Evolutionary conservation across 2,329 filamentous ascomycete genomes (phyloP).

Genomic region (Colletotrichum lupini): DNA sequence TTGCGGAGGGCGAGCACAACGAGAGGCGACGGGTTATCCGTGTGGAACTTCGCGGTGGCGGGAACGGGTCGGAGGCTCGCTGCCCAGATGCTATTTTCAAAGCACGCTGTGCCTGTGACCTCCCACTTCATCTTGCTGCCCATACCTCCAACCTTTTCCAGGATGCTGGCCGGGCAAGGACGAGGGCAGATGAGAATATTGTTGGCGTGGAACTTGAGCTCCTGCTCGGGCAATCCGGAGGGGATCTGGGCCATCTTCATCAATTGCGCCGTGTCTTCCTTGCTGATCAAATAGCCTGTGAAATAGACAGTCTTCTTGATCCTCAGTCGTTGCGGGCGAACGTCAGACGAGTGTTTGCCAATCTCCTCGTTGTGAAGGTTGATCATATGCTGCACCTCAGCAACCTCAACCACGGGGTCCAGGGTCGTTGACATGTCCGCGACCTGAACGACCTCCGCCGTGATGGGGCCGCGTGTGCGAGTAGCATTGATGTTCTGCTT

Average conservation of each 20-base stretch:
- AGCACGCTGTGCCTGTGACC: slow-evolving; percentile 79
- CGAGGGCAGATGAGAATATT: slow-evolving; percentile 90
- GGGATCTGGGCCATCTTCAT: slow-evolving; percentile 76
- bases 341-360: slow-evolving; percentile 45
- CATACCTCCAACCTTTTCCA: slow-evolving; percentile 88
- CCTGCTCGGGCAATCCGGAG: slow-evolving; percentile 69
- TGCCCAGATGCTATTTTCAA: slow-evolving; percentile 89
- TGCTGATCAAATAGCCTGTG: slow-evolving; percentile 87
- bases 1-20: slow-evolving; percentile 86
- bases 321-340: slow-evolving; percentile 61
- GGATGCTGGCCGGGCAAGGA: slow-evolving; percentile 75
- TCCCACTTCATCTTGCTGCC: slow-evolving; percentile 87
- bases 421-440: slow-evolving; percentile 79
- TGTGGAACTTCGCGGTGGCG: slow-evolving; percentile 75
- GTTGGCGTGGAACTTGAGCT: slow-evolving; percentile 86
- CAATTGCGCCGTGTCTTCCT: slow-evolving; percentile 77
- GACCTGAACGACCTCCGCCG: slow-evolving; percentile 87
- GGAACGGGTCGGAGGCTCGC: slow-evolving; percentile 81
- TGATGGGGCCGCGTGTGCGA: slow-evolving; percentile 71
- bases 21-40: slow-evolving; percentile 81
- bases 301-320: slow-evolving; percentile 92
- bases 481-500: slow-evolving; percentile 54
- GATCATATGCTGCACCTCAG: slow-evolving; percentile 89
- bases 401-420: slow-evolving; percentile 82
- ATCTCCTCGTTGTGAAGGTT: slow-evolving; percentile 82